Conservation (phyloP, 31 red algal genomes). For the Endocladia muricata region DNA sequence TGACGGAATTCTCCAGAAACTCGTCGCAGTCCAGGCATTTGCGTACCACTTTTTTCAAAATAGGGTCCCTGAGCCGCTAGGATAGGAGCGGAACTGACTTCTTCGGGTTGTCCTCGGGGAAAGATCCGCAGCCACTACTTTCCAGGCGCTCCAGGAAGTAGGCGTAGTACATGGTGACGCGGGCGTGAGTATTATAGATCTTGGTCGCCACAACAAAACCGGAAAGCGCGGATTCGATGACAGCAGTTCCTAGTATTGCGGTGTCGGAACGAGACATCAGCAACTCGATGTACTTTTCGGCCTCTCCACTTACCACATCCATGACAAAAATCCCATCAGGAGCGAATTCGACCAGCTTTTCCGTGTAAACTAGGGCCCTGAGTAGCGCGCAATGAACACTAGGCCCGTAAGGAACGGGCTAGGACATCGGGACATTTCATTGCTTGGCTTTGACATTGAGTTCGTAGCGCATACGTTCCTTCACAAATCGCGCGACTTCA, state of each 20-base stretch:
- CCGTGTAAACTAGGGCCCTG: neutral
- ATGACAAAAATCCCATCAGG: no score
- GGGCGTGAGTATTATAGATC: neutral
- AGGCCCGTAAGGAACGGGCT: neutral
- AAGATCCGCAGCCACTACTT: neutral
- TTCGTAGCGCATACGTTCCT: conserved; percentile 6
- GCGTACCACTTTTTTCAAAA: conserved; percentile 2
- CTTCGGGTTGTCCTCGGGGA: neutral
- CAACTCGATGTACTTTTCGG: neutral
- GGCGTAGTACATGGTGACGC: neutral
- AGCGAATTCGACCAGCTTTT: neutral
- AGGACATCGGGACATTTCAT: neutral
- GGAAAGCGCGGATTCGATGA: neutral
- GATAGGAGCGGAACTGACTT: neutral
- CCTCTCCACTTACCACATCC: neutral
- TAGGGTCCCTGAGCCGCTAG: neutral
- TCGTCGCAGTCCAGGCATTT: conserved; percentile 7
- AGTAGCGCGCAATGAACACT: neutral
- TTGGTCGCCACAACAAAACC: neutral
- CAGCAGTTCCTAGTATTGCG: neutral
- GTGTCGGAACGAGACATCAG: neutral
- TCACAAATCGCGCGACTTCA: conserved; percentile 14
- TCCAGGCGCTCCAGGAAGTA: conserved; percentile 1
- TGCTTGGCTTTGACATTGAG: neutral
- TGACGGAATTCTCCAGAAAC: conserved; percentile 12